Evolutionary conservation across 176 grass and related monocot genomes (phyloP).

Genomic region (Carex kokanica): DNA sequence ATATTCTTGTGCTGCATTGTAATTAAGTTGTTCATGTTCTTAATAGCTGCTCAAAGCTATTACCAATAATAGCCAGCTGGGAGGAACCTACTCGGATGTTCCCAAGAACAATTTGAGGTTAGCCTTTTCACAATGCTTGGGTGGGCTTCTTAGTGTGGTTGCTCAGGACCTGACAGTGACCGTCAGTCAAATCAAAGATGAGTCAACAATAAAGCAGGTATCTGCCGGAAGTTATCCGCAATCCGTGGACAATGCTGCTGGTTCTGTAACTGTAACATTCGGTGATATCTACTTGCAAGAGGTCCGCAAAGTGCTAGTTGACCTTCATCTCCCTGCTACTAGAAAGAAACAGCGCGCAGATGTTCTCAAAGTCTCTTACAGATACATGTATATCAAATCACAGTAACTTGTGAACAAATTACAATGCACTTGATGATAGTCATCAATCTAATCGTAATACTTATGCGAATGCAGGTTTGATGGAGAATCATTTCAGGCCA

Average conservation of each 20-base stretch:
- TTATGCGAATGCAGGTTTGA: too few relatives aligned
- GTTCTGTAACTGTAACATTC: too few relatives aligned
- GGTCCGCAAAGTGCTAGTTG: too few relatives aligned
- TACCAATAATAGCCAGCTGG: slow-evolving; percentile 1
- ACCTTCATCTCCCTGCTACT: too few relatives aligned
- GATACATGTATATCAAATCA: too few relatives aligned
- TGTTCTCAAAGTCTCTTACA: too few relatives aligned
- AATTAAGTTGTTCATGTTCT: background rate
- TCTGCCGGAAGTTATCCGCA: slow-evolving; percentile 25
- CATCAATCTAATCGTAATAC: too few relatives aligned
- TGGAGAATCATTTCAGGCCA: too few relatives aligned
- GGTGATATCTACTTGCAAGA: too few relatives aligned
- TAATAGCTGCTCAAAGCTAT: slow-evolving; percentile 23
- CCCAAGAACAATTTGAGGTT: slow-evolving; percentile 12
- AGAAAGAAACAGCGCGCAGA: too few relatives aligned
- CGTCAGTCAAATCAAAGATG: background rate
- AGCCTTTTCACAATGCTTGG: slow-evolving; percentile 31
- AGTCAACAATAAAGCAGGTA: slow-evolving; percentile 25
- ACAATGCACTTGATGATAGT: too few relatives aligned
- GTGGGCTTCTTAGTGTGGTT: slow-evolving; percentile 31
- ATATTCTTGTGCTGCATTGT: background rate
- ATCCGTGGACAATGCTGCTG: background rate
- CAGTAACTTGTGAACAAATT: too few relatives aligned
- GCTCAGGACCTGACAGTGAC: slow-evolving; percentile 34
- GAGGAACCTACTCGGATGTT: slow-evolving; percentile 36